Percentiles rank a stretch among this genome's conserved stretches.
These are phyloP conservation scores for Malus sieversii DNA, from an alignment of 306 rosid genomes.

Conservation along the genomic window DNA sequence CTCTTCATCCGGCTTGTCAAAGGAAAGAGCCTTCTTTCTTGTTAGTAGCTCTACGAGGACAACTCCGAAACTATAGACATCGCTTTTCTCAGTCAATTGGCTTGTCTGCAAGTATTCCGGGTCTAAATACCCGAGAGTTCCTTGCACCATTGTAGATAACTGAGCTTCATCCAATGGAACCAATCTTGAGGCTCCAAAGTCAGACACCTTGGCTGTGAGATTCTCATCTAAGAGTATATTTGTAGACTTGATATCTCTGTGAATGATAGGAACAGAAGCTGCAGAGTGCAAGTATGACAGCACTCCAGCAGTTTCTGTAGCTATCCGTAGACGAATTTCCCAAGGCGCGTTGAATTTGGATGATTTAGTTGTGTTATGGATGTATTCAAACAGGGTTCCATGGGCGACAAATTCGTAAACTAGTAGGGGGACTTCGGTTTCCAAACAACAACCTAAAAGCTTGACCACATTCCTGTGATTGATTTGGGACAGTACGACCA, in stretches of 20 bases:
- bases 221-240: conserved; percentile 18
- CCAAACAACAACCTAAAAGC: not conserved
- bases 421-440: not conserved
- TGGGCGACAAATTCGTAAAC: not conserved
- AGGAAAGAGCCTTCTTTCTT: not conserved
- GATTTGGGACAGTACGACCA: not conserved
- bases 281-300: conserved; percentile 19
- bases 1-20: not conserved
- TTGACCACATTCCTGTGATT: not conserved
- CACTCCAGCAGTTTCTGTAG: conserved; percentile 12
- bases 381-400: conserved; percentile 2
- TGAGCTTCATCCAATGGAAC: not conserved
- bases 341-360: not conserved
- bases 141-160: conserved; percentile 12
- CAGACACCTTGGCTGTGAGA: not conserved
- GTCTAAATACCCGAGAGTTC: conserved; percentile 19
- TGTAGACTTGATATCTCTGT: conserved; percentile 14
- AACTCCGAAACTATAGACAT: conserved; percentile 25
- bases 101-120: conserved; percentile 17
- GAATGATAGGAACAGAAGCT: not conserved
- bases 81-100: conserved; percentile 17
- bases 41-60: conserved; percentile 17
- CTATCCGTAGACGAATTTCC: conserved; percentile 18
- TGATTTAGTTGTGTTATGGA: not conserved
- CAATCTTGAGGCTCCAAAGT: not conserved